Evolutionary conservation across 2,329 filamentous ascomycete genomes (phyloP).

Genomic region (Fusarium agapanthi): DNA sequence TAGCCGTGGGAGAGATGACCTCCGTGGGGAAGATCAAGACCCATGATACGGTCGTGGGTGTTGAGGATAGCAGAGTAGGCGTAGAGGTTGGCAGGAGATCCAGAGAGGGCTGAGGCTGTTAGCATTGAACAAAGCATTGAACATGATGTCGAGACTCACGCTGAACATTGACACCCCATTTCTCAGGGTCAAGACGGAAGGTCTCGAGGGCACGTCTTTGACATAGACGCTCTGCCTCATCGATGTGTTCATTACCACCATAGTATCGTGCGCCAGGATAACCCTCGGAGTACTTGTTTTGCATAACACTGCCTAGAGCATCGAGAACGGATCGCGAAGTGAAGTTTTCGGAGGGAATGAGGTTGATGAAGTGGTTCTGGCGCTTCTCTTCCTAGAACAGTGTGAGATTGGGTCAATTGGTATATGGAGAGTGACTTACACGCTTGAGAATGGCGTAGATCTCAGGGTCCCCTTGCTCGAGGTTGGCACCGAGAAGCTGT

Average conservation of each 20-base stretch:
- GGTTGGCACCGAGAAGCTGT: conserved; percentile 77
- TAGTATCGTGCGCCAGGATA: conserved; percentile 96
- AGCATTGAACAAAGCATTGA: not conserved
- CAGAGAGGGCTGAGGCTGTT: conserved; percentile 69
- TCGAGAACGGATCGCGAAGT: conserved; percentile 89
- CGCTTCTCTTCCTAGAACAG: conserved; percentile 80
- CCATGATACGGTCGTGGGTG: conserved; percentile 93
- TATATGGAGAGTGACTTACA: conserved; percentile 56
- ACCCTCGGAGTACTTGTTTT: conserved; percentile 98
- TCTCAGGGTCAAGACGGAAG: conserved; percentile 80
- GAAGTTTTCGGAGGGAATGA: conserved; percentile 93
- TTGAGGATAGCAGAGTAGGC: conserved; percentile 92
- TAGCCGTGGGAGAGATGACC: conserved; percentile 95
- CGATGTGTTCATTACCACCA: conserved; percentile 93
- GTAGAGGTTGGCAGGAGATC: conserved; percentile 77
- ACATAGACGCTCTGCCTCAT: conserved; percentile 85
- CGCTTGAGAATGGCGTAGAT: conserved; percentile 88
- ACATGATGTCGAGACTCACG: conserved; percentile 56
- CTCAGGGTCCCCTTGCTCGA: conserved; percentile 82
- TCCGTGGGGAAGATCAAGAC: conserved; percentile 92
- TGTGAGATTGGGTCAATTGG: not conserved
- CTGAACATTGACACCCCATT: conserved; percentile 98
- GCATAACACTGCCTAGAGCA: conserved; percentile 89
- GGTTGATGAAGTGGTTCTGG: conserved; percentile 96
- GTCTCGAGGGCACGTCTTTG: conserved; percentile 86